Evolutionary conservation across 768 basidiomycete species (phyloP).

Genomic region (Termitomyces sp.): DNA sequence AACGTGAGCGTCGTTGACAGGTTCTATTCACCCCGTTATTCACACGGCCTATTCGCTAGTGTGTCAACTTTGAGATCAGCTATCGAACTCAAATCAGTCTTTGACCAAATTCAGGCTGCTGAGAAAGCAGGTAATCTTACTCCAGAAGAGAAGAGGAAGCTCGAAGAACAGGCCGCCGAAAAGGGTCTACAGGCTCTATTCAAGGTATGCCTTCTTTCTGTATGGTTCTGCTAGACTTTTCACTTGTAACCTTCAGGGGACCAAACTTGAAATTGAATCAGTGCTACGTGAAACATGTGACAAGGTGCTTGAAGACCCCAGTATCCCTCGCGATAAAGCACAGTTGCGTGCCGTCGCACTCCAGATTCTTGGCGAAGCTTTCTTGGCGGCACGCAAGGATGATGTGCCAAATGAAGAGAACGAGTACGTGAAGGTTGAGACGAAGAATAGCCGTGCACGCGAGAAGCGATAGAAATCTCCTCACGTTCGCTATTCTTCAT

Average conservation of each 20-base stretch:
- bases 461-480: constrained; percentile 15
- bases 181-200: constrained; percentile 88
- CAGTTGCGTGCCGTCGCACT: constrained; percentile 74
- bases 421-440: constrained; percentile 82
- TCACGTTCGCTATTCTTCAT: neutral
- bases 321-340: constrained; percentile 50
- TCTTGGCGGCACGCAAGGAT: constrained; percentile 64
- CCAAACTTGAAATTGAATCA: constrained; percentile 88
- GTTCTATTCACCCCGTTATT: neutral
- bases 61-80: constrained; percentile 84
- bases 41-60: constrained; percentile 27
- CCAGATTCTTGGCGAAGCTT: constrained; percentile 82
- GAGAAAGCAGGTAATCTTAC: constrained; percentile 78
- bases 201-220: constrained; percentile 46
- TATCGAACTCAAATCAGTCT: constrained; percentile 83
- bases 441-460: constrained; percentile 51
- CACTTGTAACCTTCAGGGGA: constrained; percentile 44
- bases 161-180: constrained; percentile 92
- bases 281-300: constrained; percentile 88
- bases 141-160: constrained; percentile 71
- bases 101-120: constrained; percentile 88
- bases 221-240: neutral
- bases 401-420: constrained; percentile 48
- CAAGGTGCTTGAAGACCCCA: constrained; percentile 58
- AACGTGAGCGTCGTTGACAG: constrained; percentile 50